Base-by-base conservation (phyloP, 768 basidiomycete genomes). In the Tricholoma matsutake region DNA sequence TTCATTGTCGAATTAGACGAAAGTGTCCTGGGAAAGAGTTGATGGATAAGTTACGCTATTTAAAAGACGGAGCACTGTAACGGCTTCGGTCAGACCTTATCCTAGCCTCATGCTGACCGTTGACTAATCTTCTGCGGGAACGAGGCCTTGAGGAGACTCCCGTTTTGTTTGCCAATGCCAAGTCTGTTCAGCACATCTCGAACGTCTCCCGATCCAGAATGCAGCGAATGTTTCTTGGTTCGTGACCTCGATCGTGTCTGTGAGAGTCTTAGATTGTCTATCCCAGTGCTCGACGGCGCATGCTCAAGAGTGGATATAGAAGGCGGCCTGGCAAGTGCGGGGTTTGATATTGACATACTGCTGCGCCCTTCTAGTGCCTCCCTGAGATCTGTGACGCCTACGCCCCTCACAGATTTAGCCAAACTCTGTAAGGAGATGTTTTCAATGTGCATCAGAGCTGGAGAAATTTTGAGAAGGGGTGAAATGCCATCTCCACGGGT, bases 391-490 rank as follows among this genome's bases (percentile, higher is more conserved):
- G 85, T 87, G 22, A 96, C 94, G 22, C 94, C 95, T 14, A 96
- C 86, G 0, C 89, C 88, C 61, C 89, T 83, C 2, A 85, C 84
- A 3, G 91, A 90, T 59, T 91, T 83, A 18, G 89, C 83, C 59
- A 96, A 75, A 68, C 92, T 94, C 70, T 92, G 91, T 59, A 94
- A 79, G 6, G 95, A 96, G 34, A 92, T 79, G 71, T 96, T 96
- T 67, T 95, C 91, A 56, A 92, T 91, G 65, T 91, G 88, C 92
- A 95, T 96, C 63, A 96, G 77, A 14, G 89, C 87, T 34, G 92
- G 92, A 5, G 92, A 89, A 34, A 94, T 85, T 69, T 86, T 91
- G 57, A 92, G 81, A 45, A 94, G 80, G 2, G 91, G 88, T 2
- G 89, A 85, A 41, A 88, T 76, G 13, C 86, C 86, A 65, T 93